These are phyloP conservation scores for Botrytis medusae DNA, from an alignment of 2,329 filamentous ascomycete genomes.

Conservation along the genomic window DNA sequence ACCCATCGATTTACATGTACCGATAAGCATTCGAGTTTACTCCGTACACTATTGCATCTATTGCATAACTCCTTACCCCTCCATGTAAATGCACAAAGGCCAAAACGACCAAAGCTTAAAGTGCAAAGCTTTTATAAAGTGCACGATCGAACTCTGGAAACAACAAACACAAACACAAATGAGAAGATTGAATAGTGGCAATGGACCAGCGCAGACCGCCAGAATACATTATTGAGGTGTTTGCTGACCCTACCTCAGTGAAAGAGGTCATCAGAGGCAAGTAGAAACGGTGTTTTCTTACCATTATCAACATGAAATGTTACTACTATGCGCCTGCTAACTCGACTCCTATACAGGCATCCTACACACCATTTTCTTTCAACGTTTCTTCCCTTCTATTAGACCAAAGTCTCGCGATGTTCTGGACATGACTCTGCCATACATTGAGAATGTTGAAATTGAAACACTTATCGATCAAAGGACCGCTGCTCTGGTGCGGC, in stretches of 20 bases:
- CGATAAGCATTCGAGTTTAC: slow-evolving; percentile 16
- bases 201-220: slow-evolving; percentile 70
- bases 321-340: slow-evolving; percentile 8
- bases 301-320: background rate
- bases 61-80: slow-evolving; percentile 23
- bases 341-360: slow-evolving; percentile 59
- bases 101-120: slow-evolving; percentile 8
- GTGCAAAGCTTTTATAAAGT: slow-evolving; percentile 5
- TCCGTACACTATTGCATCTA: slow-evolving; percentile 3
- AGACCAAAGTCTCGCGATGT: slow-evolving; percentile 82
- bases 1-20: slow-evolving; percentile 1
- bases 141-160: slow-evolving; percentile 10
- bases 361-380: slow-evolving; percentile 97
- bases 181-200: slow-evolving; percentile 14
- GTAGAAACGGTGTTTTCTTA: slow-evolving; percentile 18
- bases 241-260: slow-evolving; percentile 85
- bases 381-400: slow-evolving; percentile 91
- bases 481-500: slow-evolving; percentile 73
- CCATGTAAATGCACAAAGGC: slow-evolving; percentile 24
- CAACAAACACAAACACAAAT: slow-evolving; percentile 18
- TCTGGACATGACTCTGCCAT: slow-evolving; percentile 84
- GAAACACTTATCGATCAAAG: slow-evolving; percentile 92
- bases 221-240: slow-evolving; percentile 91
- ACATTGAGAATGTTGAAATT: slow-evolving; percentile 85
- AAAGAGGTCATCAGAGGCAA: slow-evolving; percentile 90